Base-by-base conservation (phyloP, 768 basidiomycete species). In the Tricholoma saponaceum region DNA sequence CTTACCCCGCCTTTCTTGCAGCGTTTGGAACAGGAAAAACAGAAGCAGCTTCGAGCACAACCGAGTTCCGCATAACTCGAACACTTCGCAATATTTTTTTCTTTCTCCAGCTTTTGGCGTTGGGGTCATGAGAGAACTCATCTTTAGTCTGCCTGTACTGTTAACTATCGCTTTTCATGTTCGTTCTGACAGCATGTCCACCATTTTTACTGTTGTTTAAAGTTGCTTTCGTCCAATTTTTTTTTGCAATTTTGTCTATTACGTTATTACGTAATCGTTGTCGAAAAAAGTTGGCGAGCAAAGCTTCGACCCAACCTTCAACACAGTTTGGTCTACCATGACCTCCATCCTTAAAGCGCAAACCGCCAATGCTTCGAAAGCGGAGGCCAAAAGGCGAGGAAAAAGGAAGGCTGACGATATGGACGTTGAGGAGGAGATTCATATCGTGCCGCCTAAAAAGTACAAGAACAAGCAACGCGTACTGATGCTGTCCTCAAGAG, bases 401-500 rank as follows among this genome's bases (percentile, higher is more conserved):
- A 89, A 87, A 67, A 78, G 80, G 33, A 85, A 84, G 56, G 82
- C 79, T 6, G 76, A 83, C 63, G 84, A 85, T 58, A 80, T 78
- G 69, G 83, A 89, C 18, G 74, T 79, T 10, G 79, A 79, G 37
- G 76, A 79, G 22, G 74, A 68, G 23, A 59, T 67, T 4, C 69
- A 68, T 32, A 64, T 61, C 22, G 64, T 67, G 33, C 67, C 64
- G 6, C 68, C 76, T 14, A 85, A 82, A 67, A 79, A 74, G 70
- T 85, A 84, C 74, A 86, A 84, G 71, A 95, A 98, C 78, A 97
- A 94, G 81, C 96, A 99, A 78, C 85, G 95, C 60, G 95, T 98
- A 5, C 77, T 99, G 54, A 70, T 98, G 65, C 83, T 98, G 51
- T 93, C 90, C 41, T 98, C 96, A 51, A 81, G 97, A 57, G 97